A percentile compares a stretch with the other conserved stretches of the same genome.
These are phyloP conservation scores for Neonectria hederae DNA, from an alignment of 2,329 filamentous ascomycete genomes.

Conservation along the genomic window DNA sequence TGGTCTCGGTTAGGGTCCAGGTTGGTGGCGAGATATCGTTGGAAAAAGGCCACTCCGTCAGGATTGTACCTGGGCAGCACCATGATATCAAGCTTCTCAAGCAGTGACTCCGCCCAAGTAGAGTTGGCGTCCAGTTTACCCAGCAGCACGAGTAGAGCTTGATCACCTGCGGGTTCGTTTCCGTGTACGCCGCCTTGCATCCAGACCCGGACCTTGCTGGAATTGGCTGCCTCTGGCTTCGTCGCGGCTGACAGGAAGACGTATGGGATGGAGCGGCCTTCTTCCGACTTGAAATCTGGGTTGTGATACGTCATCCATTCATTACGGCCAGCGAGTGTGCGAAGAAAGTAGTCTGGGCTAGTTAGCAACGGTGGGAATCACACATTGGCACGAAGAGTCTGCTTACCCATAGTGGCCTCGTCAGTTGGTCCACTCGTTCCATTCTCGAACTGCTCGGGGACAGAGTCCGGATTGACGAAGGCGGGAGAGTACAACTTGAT, in stretches of 20 bases:
- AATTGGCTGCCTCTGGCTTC: conserved; percentile 25
- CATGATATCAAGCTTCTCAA: conserved; percentile 43
- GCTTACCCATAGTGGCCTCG: conserved; percentile 28
- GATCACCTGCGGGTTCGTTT: conserved; percentile 42
- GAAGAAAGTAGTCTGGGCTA: conserved; percentile 33
- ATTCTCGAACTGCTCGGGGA: conserved; percentile 39
- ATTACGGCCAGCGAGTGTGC: conserved; percentile 32
- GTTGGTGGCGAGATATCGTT: conserved; percentile 39
- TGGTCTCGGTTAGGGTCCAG: conserved; percentile 44
- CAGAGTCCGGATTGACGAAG: conserved; percentile 33
- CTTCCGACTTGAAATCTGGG: conserved; percentile 35
- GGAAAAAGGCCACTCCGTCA: conserved; percentile 43
- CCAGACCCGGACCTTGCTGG: conserved; percentile 41
- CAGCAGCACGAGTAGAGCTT: conserved; percentile 39
- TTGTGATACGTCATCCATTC: conserved; percentile 38
- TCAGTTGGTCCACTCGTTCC: conserved; percentile 43
- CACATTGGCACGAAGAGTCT: accelerated
- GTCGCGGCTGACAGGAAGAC: conserved; percentile 26
- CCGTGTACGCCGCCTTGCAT: conserved; percentile 44
- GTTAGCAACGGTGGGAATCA: conserved; percentile 9
- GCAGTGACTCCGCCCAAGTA: conserved; percentile 37
- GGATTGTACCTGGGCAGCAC: conserved; percentile 44
- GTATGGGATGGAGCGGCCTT: conserved; percentile 36
- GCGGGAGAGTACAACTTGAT: conserved; percentile 41
- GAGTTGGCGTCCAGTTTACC: conserved; percentile 43